phyloP scores from a whole-genome alignment of 192 early-diverging fungal species.

The Coemansia sp. region DNA sequence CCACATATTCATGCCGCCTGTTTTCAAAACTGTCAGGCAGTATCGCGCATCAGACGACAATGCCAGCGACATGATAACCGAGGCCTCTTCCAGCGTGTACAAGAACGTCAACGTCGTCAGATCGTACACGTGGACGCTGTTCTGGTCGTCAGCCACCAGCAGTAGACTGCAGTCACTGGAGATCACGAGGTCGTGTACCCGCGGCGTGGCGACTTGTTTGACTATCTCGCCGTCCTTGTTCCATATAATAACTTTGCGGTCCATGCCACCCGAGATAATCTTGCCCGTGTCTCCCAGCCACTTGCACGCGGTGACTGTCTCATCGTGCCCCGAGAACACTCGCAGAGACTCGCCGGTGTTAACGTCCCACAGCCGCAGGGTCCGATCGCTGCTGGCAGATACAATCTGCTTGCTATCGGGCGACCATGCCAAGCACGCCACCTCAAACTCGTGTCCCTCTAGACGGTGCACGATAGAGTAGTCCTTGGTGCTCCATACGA shows the following conservation, averaged over 20 bases:
- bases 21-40: conserved; percentile 53
- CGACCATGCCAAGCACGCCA: conserved; percentile 90
- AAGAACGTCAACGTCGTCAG: conserved; percentile 51
- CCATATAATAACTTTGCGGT: conserved; percentile 64
- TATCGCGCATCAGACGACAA: conserved; percentile 65
- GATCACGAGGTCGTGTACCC: conserved; percentile 54
- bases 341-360: conserved; percentile 64
- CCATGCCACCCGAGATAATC: conserved; percentile 87
- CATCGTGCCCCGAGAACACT: conserved; percentile 70
- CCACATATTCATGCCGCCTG: conserved; percentile 89
- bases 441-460: conserved; percentile 69
- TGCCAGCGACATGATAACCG: conserved; percentile 66
- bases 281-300: conserved; percentile 85
- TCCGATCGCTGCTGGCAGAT: conserved; percentile 80
- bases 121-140: conserved; percentile 47
- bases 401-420: conserved; percentile 79
- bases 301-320: conserved; percentile 79
- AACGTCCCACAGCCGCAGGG: conserved; percentile 83
- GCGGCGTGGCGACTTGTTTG: conserved; percentile 47
- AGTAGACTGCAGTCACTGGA: conserved; percentile 39
- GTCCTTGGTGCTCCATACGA: conserved; percentile 84
- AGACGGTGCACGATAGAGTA: conserved; percentile 37
- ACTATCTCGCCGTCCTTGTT: conserved; percentile 38
- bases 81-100: conserved; percentile 43
- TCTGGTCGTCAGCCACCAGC: conserved; percentile 52